phyloP scores from a whole-genome alignment of 2,329 filamentous ascomycete species.

The Botrytis aclada region DNA sequence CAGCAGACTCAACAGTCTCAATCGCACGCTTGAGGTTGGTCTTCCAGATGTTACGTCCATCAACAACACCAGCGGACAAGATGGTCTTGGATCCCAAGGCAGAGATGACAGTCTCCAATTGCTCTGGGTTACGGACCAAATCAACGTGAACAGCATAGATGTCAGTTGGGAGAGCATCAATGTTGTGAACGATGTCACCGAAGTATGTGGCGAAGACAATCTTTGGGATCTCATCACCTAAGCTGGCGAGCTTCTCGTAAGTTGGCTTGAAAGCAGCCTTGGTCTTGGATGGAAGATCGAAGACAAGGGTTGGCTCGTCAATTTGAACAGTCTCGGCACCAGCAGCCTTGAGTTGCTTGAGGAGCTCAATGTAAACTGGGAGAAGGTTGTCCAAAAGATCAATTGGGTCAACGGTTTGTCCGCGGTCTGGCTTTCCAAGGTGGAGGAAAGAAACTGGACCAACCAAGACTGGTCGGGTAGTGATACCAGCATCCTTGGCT shows the following conservation, averaged over 20 bases:
- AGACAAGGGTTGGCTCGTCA: conserved; percentile 95
- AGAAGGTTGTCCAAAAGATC: conserved; percentile 89
- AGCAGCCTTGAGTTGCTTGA: conserved; percentile 89
- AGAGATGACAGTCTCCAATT: conserved; percentile 80
- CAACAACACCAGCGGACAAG: conserved; percentile 93
- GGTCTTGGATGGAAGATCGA: conserved; percentile 83
- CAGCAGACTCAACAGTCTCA: conserved; percentile 80
- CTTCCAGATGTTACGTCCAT: conserved; percentile 99
- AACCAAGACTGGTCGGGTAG: conserved; percentile 88
- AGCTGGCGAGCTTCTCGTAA: conserved; percentile 80
- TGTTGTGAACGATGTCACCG: conserved; percentile 98
- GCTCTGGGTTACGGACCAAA: conserved; percentile 96
- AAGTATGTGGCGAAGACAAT: conserved; percentile 96
- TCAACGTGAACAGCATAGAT: conserved; percentile 89
- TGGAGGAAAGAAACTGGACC: conserved; percentile 97
- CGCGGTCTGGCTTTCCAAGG: conserved; percentile 97
- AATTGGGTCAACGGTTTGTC: conserved; percentile 88
- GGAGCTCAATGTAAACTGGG: conserved; percentile 90
- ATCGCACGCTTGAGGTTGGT: conserved; percentile 97
- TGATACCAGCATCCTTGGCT: conserved; percentile 94
- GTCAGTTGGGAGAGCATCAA: conserved; percentile 78
- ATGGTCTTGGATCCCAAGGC: conserved; percentile 85
- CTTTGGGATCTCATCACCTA: conserved; percentile 80
- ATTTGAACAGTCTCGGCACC: conserved; percentile 97
- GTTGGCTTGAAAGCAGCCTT: conserved; percentile 98